phyloP scores from a whole-genome alignment of 2,329 filamentous ascomycete genomes.

The Lasiodiplodia gonubiensis region DNA sequence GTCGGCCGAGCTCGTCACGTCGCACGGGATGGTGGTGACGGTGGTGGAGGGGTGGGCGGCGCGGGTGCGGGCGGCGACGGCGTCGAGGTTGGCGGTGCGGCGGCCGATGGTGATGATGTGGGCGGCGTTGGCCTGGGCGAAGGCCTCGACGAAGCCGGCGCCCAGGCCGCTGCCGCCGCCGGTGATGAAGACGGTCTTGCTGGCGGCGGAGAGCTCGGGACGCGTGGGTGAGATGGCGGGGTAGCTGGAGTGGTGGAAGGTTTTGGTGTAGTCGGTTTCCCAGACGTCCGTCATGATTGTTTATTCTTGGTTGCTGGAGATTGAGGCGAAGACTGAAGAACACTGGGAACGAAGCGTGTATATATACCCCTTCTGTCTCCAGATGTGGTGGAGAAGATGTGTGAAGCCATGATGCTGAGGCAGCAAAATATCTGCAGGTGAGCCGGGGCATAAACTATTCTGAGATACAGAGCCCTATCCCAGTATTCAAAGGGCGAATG shows the following conservation, averaged over 20 bases:
- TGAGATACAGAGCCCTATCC: too few relatives aligned
- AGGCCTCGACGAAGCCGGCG: constrained; percentile 49
- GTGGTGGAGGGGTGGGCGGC: constrained; percentile 29
- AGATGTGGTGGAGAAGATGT: too few relatives aligned
- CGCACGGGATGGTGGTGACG: constrained; percentile 31
- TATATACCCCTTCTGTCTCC: too few relatives aligned
- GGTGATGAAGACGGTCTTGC: constrained; percentile 44
- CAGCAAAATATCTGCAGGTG: too few relatives aligned
- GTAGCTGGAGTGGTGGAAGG: constrained; percentile 35
- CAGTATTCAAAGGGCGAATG: too few relatives aligned
- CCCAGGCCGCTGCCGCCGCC: constrained; percentile 57
- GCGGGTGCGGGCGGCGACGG: constrained; percentile 33
- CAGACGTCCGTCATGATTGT: not conserved
- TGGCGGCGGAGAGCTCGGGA: constrained; percentile 32
- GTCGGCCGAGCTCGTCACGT: constrained; percentile 33
- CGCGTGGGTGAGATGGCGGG: constrained; percentile 31
- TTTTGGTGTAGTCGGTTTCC: constrained; percentile 20
- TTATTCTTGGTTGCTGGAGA: too few relatives aligned
- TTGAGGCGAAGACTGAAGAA: too few relatives aligned
- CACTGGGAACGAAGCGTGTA: too few relatives aligned
- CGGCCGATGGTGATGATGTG: constrained; percentile 54
- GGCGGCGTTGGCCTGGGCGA: constrained; percentile 53
- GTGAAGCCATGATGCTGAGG: too few relatives aligned
- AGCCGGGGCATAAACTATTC: too few relatives aligned
- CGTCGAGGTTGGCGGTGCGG: constrained; percentile 40